Percentiles rank a stretch among this genome's conserved stretches.
phyloP scores from a whole-genome alignment of 805 yeast genomes.

The Saturnispora saitoi region DNA sequence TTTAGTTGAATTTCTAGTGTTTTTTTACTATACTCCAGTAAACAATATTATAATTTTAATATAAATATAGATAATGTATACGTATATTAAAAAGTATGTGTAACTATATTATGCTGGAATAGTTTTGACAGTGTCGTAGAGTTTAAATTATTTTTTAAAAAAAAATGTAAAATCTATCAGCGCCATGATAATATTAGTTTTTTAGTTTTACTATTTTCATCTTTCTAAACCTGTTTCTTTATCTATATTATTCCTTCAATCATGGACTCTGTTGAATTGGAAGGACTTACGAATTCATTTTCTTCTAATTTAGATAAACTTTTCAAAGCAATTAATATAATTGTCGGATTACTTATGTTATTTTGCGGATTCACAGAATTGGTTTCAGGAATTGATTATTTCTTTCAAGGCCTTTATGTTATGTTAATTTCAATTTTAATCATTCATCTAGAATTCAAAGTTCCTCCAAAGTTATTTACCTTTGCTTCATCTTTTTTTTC shows the following conservation, averaged over 20 bases:
- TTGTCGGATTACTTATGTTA: slow-evolving; percentile 45
- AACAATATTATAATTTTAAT: neutral
- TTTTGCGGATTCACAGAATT: slow-evolving; percentile 43
- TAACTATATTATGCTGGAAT: too few relatives aligned
- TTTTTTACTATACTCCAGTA: too few relatives aligned
- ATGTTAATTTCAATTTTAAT: slow-evolving; percentile 46
- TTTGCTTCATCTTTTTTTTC: slow-evolving; percentile 64
- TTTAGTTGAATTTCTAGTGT: neutral
- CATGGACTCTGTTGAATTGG: slow-evolving; percentile 36
- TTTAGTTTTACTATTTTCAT: too few relatives aligned
- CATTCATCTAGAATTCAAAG: slow-evolving; percentile 37
- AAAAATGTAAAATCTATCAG: too few relatives aligned
- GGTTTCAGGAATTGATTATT: slow-evolving; percentile 33
- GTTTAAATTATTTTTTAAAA: too few relatives aligned
- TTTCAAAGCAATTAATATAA: slow-evolving; percentile 44
- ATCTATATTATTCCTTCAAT: neutral
- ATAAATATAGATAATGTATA: too few relatives aligned
- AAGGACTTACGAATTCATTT: slow-evolving; percentile 16
- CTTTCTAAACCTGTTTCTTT: too few relatives aligned
- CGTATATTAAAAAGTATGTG: too few relatives aligned
- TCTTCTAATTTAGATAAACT: slow-evolving; percentile 20
- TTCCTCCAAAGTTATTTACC: slow-evolving; percentile 52
- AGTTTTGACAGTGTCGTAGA: too few relatives aligned
- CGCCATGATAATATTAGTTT: neutral
- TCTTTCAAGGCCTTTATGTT: slow-evolving; percentile 51